phyloP scores from a whole-genome alignment of 108 stramenopile species.

The Mediolabrus comicus region DNA sequence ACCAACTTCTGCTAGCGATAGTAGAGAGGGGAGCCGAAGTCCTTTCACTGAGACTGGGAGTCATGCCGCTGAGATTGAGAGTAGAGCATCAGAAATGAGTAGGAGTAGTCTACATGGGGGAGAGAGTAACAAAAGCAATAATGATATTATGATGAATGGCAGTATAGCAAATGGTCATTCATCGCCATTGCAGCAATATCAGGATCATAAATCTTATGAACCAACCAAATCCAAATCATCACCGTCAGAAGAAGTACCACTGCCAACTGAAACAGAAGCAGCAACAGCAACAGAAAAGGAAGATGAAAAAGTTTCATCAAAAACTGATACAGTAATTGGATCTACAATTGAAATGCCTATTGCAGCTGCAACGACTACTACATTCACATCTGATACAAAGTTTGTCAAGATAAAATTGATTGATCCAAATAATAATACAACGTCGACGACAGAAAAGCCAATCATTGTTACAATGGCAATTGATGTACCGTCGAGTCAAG shows the following conservation, averaged over 20 bases:
- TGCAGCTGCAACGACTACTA: no score
- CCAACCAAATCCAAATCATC: no score
- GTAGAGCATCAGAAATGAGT: not conserved
- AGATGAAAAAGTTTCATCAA: not conserved
- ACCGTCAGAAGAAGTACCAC: no score
- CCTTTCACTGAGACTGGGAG: not conserved
- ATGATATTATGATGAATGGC: not conserved
- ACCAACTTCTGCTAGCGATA: not conserved
- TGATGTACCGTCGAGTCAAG: not conserved
- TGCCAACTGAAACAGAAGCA: not conserved
- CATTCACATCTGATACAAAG: not conserved
- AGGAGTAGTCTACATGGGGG: not conserved
- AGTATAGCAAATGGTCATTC: not conserved
- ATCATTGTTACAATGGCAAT: not conserved
- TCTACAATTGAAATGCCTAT: not conserved
- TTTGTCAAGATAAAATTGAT: constrained; percentile 1
- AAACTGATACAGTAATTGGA: not conserved
- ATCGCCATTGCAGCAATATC: no score
- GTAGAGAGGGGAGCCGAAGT: not conserved
- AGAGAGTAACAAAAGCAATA: not conserved
- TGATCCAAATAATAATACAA: not conserved
- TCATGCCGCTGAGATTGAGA: not conserved
- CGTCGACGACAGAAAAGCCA: not conserved
- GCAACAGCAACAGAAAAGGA: not conserved
- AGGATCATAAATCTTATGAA: no score